Evolutionary conservation across 2,329 filamentous ascomycete genomes (phyloP).

Genomic region (Xylaria sp.): DNA sequence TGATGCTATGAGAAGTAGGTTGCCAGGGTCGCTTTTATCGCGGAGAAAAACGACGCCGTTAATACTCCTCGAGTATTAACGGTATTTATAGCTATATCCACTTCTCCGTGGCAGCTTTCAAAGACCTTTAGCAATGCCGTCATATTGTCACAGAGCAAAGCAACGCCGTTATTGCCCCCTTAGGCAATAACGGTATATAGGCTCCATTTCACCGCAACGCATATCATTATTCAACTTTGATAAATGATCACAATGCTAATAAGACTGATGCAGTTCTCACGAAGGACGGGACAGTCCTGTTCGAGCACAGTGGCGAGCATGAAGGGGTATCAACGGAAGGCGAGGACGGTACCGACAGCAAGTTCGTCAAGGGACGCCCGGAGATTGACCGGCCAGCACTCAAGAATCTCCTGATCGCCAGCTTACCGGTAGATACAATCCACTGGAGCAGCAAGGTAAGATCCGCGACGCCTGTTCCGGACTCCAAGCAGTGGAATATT

Average conservation of each 20-base stretch:
- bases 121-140: too few species aligned
- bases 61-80: too few species aligned
- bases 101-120: too few species aligned
- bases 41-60: too few species aligned
- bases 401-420: conserved; percentile 31
- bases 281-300: conserved; percentile 36
- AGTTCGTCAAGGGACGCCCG: neutral
- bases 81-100: too few species aligned
- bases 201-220: too few species aligned
- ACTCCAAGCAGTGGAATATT: conserved; percentile 12
- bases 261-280: conserved; percentile 19
- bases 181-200: too few species aligned
- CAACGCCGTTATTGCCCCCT: too few species aligned
- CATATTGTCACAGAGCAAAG: too few species aligned
- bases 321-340: neutral
- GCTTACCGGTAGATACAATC: conserved; percentile 26
- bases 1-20: conserved; percentile 28
- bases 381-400: conserved; percentile 27
- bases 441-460: conserved; percentile 32
- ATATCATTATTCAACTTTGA: too few species aligned
- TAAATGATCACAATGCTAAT: too few species aligned
- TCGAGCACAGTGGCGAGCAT: conserved; percentile 27
- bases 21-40: too few species aligned
- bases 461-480: conserved; percentile 5
- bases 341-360: neutral